Evolutionary conservation across 768 basidiomycete genomes (phyloP).

Genomic region (Termitomyces sp.): DNA sequence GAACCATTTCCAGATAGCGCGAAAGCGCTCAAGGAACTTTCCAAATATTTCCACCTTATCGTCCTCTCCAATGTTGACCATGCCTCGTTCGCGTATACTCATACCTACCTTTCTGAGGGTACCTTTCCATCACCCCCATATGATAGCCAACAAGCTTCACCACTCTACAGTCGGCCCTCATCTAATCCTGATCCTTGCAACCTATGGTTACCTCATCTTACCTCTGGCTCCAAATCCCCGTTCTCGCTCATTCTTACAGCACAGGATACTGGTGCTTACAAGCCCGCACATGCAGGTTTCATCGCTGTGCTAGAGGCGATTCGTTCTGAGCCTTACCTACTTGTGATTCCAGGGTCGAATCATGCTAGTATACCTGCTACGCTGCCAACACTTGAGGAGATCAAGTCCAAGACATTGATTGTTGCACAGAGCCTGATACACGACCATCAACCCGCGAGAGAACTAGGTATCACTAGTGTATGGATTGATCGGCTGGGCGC

Average conservation of each 20-base stretch:
- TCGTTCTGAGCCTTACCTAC: conserved; percentile 31
- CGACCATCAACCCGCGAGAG: conserved; percentile 59
- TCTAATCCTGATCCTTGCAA: conserved; percentile 27
- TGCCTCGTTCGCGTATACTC: conserved; percentile 55
- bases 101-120: conserved; percentile 46
- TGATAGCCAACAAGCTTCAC: conserved; percentile 11
- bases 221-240: conserved; percentile 41
- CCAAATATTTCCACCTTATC: conserved; percentile 61
- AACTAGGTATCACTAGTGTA: conserved; percentile 50
- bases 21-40: conserved; percentile 52
- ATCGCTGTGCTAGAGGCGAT: conserved; percentile 41
- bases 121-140: conserved; percentile 13
- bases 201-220: conserved; percentile 40
- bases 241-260: conserved; percentile 69
- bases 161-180: conserved; percentile 24
- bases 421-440: conserved; percentile 67
- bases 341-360: conserved; percentile 19
- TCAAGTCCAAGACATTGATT: conserved; percentile 48
- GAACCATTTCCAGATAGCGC: conserved; percentile 62
- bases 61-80: conserved; percentile 77
- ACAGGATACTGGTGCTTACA: conserved; percentile 69
- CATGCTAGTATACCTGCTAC: conserved; percentile 11
- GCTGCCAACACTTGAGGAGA: conserved; percentile 19
- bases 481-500: conserved; percentile 62
- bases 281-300: conserved; percentile 58